phyloP scores from a whole-genome alignment of 2,329 filamentous ascomycete species.

The Aureobasidium sp. region DNA sequence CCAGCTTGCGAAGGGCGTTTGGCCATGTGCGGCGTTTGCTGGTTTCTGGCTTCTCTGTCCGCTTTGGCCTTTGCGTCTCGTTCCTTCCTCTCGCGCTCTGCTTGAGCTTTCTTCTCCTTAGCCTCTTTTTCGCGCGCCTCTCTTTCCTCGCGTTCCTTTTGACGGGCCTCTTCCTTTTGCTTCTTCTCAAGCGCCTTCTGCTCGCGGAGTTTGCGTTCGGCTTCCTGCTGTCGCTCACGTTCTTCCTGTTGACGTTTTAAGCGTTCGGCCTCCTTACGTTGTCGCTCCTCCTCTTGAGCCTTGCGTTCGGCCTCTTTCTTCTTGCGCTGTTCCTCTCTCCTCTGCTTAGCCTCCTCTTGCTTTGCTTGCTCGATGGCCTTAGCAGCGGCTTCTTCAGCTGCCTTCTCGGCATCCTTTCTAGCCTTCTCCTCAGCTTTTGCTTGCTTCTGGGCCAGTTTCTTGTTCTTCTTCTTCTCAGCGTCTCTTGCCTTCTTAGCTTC shows the following conservation, averaged over 20 bases:
- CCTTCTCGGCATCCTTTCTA: constrained; percentile 78
- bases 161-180: constrained; percentile 61
- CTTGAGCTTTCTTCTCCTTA: constrained; percentile 57
- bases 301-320: constrained; percentile 88
- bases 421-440: constrained; percentile 86
- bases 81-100: constrained; percentile 52
- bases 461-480: constrained; percentile 92
- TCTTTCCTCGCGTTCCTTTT: constrained; percentile 63
- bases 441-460: constrained; percentile 81
- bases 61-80: constrained; percentile 49
- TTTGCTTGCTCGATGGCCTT: constrained; percentile 71
- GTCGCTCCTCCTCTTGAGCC: constrained; percentile 80
- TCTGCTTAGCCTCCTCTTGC: constrained; percentile 70
- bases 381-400: constrained; percentile 72
- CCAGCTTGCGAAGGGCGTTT: constrained; percentile 55
- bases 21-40: constrained; percentile 32
- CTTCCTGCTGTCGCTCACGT: constrained; percentile 75
- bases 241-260: constrained; percentile 74
- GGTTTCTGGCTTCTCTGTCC: constrained; percentile 33
- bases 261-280: constrained; percentile 78
- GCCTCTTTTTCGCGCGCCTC: constrained; percentile 65
- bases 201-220: constrained; percentile 75
- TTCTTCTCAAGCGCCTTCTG: constrained; percentile 76
- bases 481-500: constrained; percentile 92
- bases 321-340: constrained; percentile 81